phyloP scores from a whole-genome alignment of 202 grass and related monocot species.

The Bolboschoenoplectus hybrid region DNA sequence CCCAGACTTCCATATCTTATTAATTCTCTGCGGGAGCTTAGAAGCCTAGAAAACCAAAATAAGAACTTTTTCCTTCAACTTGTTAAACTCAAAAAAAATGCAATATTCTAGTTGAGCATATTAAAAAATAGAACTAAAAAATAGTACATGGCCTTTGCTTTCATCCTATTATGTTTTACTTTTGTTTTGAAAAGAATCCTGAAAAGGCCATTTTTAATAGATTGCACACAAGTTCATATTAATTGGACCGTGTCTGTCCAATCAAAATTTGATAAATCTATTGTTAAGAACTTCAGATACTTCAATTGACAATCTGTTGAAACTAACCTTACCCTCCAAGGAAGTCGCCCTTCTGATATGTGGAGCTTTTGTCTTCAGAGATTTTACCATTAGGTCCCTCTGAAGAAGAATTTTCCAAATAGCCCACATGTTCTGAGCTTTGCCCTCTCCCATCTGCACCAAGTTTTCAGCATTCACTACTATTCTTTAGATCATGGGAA shows the following conservation, averaged over 20 bases:
- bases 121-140: constrained; percentile 1
- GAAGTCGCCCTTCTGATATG: constrained; percentile 43
- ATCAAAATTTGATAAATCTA: constrained; percentile 17
- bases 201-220: neutral
- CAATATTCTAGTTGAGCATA: neutral
- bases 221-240: neutral
- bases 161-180: neutral
- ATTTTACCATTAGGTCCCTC: constrained; percentile 53
- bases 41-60: constrained; percentile 63
- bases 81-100: neutral
- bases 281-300: neutral
- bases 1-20: constrained; percentile 90
- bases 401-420: constrained; percentile 54
- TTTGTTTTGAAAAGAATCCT: neutral
- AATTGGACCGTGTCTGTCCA: neutral
- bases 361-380: constrained; percentile 47
- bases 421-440: constrained; percentile 52
- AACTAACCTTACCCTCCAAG: constrained; percentile 94
- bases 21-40: constrained; percentile 78
- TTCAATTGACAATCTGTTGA: constrained; percentile 34
- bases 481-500: constrained; percentile 41
- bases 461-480: constrained; percentile 67
- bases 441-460: constrained; percentile 71
- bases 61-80: constrained; percentile 44
- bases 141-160: neutral